phyloP scores from a whole-genome alignment of 2,329 filamentous ascomycete genomes.

The Monilinia fructigena region DNA sequence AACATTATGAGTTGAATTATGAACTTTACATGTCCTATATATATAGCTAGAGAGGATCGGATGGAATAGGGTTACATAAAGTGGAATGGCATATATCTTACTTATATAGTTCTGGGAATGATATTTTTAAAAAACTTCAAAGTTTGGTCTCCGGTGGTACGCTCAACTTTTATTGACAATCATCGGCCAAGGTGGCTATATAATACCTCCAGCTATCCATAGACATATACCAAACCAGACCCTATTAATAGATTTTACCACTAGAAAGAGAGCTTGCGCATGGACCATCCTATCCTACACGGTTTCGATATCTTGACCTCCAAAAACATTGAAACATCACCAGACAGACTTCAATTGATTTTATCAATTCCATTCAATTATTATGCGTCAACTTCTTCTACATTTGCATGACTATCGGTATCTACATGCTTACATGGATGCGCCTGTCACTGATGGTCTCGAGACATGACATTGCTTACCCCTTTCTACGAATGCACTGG shows the following conservation, averaged over 20 bases:
- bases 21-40: not conserved
- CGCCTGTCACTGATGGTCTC: not conserved
- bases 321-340: not conserved
- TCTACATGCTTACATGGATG: not conserved
- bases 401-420: not conserved
- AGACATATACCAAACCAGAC: no score
- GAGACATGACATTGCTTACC: slow-evolving; percentile 1
- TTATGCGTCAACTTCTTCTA: not conserved
- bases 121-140: no score
- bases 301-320: not conserved
- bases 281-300: not conserved
- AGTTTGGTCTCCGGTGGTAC: no score
- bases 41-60: no score
- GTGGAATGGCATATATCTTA: not conserved
- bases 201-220: not conserved
- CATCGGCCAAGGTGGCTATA: not conserved
- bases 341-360: not conserved
- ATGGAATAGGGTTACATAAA: not conserved
- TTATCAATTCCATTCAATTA: not conserved
- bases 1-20: not conserved
- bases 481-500: not conserved
- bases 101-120: not conserved
- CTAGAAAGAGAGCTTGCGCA: not conserved
- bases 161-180: not conserved
- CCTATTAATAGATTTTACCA: no score